Evolutionary conservation across 345 rosid genomes (phyloP), one percentile per base, ranked within the genome.

Genomic region (Eucalyptus camaldulensis): DNA sequence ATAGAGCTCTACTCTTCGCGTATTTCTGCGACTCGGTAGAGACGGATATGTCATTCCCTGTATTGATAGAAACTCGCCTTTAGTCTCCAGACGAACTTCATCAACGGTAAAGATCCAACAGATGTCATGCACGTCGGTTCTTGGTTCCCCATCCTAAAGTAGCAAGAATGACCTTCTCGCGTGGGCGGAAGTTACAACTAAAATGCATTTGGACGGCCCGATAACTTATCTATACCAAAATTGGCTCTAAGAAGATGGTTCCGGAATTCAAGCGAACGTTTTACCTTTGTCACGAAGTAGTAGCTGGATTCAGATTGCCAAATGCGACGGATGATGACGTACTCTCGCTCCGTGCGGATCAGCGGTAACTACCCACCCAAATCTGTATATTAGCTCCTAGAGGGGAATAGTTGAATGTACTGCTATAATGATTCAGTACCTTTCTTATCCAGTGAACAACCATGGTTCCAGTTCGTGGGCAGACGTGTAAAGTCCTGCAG

Each of bases 281-380:
- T 27, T 92, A 93, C 95, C 94, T 93, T 93, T 33, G 94, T 92
- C 83, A 93, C 91, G 45, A 91, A 92, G 87, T 90, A 93, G 87
- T 91, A 93, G 6, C 90, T 86, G 87, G 91, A 87, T 49, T 54
- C 86, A 83, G 89, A 88, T 27, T 90, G 92, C 95, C 95, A 93
- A 87, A 91, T 91, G 86, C 94, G 89, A 15, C 93, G 90, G 19
- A 91, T 91, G 88, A 93, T 89, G 87, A 90, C 86, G 83, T 93
- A 92, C 85, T 93, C 95, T 83, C 94, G 87, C 67, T 92, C 93
- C 9, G 93, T 91, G 51, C 90, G 89, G 89, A 93, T 90, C 87
- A 93, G 88, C 17, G 95, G 93, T 60, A 92, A 89, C 94, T 93
- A 51, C 87, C 33, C 65, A 13, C 65, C 29, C 43, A 37, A 76